A percentile compares a stretch with the other conserved stretches of the same genome.
Conservation (phyloP, 1,284 basidiomycete genomes). For the Moniliophthora roreri region DNA sequence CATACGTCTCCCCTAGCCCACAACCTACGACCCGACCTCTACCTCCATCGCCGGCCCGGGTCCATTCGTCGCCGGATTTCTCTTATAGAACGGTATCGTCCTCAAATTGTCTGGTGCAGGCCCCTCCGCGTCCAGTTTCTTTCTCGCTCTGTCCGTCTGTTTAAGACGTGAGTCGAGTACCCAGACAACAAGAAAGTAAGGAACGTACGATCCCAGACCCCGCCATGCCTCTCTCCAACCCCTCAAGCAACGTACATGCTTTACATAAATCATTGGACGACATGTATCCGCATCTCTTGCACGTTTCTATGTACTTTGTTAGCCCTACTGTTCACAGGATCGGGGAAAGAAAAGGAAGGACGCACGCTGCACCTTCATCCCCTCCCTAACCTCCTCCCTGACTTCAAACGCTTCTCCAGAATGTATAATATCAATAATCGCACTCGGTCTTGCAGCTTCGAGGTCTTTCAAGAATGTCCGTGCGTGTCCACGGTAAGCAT, state of each 20-base stretch:
- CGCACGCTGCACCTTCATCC: constrained; percentile 79
- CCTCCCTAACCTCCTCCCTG: constrained; percentile 74
- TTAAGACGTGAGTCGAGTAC: neutral
- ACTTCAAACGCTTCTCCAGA: constrained; percentile 90
- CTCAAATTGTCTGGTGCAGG: constrained; percentile 58
- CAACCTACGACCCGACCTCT: neutral
- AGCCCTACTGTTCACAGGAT: neutral
- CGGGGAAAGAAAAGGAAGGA: constrained; percentile 11
- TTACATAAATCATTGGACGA: constrained; percentile 92
- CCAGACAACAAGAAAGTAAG: neutral
- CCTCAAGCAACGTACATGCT: constrained; percentile 88
- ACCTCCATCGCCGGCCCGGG: neutral
- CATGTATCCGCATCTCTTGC: constrained; percentile 89
- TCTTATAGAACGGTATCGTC: constrained; percentile 58
- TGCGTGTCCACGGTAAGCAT: constrained; percentile 96
- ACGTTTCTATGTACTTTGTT: constrained; percentile 62
- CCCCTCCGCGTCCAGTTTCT: constrained; percentile 59
- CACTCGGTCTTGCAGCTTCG: constrained; percentile 89
- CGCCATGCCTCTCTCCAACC: constrained; percentile 84
- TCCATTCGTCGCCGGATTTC: neutral
- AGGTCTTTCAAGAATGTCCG: constrained; percentile 94
- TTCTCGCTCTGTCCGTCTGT: constrained; percentile 66
- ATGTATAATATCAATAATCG: constrained; percentile 97
- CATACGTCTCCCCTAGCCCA: neutral
- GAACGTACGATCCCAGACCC: constrained; percentile 64